Evolutionary conservation across 495 filamentous ascomycete genomes (phyloP).

Genomic region (Neurospora tetrasperma): DNA sequence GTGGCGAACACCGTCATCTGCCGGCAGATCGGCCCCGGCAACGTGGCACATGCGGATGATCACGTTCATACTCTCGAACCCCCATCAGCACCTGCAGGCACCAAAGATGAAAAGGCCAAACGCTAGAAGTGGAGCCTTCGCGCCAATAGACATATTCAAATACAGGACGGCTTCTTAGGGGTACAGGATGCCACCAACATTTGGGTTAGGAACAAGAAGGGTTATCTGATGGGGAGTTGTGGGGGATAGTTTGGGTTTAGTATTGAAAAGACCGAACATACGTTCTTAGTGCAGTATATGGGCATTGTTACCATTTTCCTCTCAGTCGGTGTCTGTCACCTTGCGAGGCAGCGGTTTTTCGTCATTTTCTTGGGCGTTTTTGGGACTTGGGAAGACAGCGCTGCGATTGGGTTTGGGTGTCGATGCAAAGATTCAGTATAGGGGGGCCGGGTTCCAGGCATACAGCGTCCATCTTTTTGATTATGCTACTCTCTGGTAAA

Average conservation of each 20-base stretch:
- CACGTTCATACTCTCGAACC: conserved; percentile 47
- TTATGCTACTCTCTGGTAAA: neutral
- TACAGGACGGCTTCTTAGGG: neutral
- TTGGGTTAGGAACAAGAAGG: neutral
- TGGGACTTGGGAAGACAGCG: neutral
- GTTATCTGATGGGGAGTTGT: neutral
- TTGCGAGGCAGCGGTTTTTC: neutral
- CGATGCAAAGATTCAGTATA: neutral
- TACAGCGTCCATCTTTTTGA: neutral
- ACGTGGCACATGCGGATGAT: conserved; percentile 36
- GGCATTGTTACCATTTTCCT: neutral
- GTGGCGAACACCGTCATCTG: conserved; percentile 58
- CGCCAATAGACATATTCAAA: neutral
- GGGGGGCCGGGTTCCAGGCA: neutral
- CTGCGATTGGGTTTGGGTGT: neutral
- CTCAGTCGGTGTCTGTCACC: neutral
- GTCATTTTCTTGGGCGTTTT: neutral
- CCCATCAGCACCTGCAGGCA: conserved; percentile 23
- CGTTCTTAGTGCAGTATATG: neutral
- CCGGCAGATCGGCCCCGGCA: conserved; percentile 34
- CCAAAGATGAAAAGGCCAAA: neutral
- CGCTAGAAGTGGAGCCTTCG: neutral
- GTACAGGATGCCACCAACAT: neutral
- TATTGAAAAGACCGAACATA: neutral
- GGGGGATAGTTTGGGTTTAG: neutral